Base-by-base conservation (phyloP, 768 basidiomycete genomes). In the Amanita molliuscula region DNA sequence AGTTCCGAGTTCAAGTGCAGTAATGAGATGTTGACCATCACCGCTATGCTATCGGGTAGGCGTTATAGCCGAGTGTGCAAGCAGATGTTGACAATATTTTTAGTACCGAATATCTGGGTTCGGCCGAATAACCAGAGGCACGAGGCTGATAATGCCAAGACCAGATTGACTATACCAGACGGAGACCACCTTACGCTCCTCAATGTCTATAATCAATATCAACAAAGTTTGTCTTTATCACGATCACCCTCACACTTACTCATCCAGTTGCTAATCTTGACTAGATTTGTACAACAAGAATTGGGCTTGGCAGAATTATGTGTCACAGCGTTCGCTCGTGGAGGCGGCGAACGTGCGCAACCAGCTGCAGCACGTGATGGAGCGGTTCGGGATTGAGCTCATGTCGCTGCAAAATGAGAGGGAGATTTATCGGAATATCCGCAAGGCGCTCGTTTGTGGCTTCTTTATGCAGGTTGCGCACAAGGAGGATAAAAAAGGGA, bases 391-490 rank as follows among this genome's bases (percentile, higher is more conserved):
- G 51, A 69, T 95, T 31, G 84, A 87, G 25, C 63, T 93, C 20
- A 64, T 92, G 23, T 82, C 82, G 5, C 72, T 79, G 2, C 64
- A 62, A 25, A 85, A 92, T 56, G 78, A 86, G 58, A 74, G 72
- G 59, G 87, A 83, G 61, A 77, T 86, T 55, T 85, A 79, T 63
- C 54, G 68, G 47, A 84, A 83, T 56, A 83, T 98, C 50, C 79
- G 91, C 23, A 82, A 83, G 65, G 85, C 86, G 0, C 72, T 98
- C 18, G 85, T 88, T 4, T 87, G 84, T 56, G 96, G 94, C 2
- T 99, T 89, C 75, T 99, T 97, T 69, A 97, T 96, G 95, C 95
- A 97, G 62, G 81, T 91, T 10, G 96, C 94, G 6, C 92, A 96
- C 65, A 88, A 89, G 64, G 92, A 94, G 61, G 89, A 89, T 3